Conservation (phyloP, 78 protist species). For the Carpediemonas membranifera region DNA sequence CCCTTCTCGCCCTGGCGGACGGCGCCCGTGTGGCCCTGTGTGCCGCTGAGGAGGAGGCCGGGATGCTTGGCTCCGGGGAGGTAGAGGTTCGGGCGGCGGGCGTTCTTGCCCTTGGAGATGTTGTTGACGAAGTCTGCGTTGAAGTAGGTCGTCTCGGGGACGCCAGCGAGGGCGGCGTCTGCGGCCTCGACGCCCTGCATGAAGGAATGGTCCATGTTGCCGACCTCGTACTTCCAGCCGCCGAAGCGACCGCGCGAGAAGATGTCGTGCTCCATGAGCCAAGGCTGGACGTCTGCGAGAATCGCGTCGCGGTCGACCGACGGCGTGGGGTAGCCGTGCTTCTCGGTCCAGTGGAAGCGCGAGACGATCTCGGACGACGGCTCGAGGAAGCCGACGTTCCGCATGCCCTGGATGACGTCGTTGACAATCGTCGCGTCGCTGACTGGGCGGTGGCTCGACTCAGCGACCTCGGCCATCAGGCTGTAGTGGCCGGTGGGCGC, state of each 20-base stretch:
- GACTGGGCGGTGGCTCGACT: not conserved
- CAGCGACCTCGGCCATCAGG: not conserved
- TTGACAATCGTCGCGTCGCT: constrained; percentile 3
- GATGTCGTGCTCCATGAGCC: not conserved
- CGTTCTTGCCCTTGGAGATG: too few species aligned
- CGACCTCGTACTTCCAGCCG: constrained; percentile 24
- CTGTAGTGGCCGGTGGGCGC: not conserved
- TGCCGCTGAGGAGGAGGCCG: too few species aligned
- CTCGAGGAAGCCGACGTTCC: not conserved
- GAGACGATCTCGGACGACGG: not conserved
- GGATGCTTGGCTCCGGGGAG: too few species aligned
- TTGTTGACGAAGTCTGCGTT: too few species aligned
- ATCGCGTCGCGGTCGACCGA: constrained; percentile 23
- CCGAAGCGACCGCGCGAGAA: constrained; percentile 29
- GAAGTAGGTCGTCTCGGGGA: too few species aligned
- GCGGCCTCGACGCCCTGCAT: too few species aligned
- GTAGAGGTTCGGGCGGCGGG: too few species aligned
- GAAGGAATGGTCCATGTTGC: too few species aligned
- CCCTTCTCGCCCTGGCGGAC: too few species aligned
- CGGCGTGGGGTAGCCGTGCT: constrained; percentile 26
- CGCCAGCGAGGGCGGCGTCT: too few species aligned
- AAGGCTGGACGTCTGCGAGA: not conserved
- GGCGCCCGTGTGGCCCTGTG: too few species aligned
- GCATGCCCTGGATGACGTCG: constrained; percentile 1
- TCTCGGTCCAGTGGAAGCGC: not conserved